A percentile compares a stretch with the other conserved stretches of the same genome.
Evolutionary conservation across 1,139 yeast species (phyloP).

Genomic region (Candida sp.): DNA sequence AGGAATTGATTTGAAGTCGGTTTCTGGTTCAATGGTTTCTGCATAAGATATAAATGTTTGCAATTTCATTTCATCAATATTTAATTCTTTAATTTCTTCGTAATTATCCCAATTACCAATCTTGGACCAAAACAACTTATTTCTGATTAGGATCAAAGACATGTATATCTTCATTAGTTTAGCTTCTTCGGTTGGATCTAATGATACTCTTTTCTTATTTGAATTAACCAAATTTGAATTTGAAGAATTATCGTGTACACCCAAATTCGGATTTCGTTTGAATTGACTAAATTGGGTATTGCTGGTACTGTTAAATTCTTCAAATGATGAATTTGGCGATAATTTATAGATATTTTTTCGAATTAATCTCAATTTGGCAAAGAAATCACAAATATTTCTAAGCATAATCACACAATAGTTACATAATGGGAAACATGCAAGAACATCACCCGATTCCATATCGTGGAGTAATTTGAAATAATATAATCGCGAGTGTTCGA

Average conservation of each 20-base stretch:
- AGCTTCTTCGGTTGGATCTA: constrained; percentile 18
- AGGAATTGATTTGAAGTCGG: neutral
- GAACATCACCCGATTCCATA: constrained; percentile 22
- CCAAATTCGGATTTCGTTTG: constrained; percentile 2
- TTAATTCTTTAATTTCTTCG: constrained; percentile 27
- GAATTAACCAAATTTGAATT: constrained; percentile 1
- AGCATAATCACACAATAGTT: constrained; percentile 77
- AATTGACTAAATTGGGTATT: constrained; percentile 4
- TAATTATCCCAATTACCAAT: constrained; percentile 62
- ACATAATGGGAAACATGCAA: constrained; percentile 68
- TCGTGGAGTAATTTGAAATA: constrained; percentile 46
- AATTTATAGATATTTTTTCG: constrained; percentile 47
- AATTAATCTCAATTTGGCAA: constrained; percentile 67
- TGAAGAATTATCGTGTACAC: neutral
- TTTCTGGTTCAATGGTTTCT: neutral
- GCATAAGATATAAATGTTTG: constrained; percentile 15
- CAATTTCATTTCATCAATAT: constrained; percentile 23
- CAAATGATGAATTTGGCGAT: constrained; percentile 18
- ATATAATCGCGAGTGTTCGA: constrained; percentile 78
- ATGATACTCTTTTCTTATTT: constrained; percentile 36
- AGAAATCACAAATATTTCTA: constrained; percentile 75
- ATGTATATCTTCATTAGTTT: constrained; percentile 24
- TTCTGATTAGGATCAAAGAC: constrained; percentile 28
- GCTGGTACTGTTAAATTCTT: constrained; percentile 14
- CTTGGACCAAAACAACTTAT: constrained; percentile 76